Conservation (phyloP, 2,329 filamentous ascomycete species). For the Sporothrix brasiliensis region DNA sequence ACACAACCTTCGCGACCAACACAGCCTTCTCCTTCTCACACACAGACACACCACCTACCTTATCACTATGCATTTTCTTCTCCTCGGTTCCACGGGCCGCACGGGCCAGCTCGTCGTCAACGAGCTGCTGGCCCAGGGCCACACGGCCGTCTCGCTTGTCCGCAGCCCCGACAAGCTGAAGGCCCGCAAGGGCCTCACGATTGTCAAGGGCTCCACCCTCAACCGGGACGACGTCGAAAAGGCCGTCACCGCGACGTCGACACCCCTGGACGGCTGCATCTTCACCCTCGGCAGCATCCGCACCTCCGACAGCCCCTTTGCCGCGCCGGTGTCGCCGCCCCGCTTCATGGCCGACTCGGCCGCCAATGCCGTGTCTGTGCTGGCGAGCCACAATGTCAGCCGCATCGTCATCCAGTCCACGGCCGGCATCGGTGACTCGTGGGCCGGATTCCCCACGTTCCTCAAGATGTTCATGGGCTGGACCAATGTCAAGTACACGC, state of each 20-base stretch:
- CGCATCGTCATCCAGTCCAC: slow-evolving; percentile 48
- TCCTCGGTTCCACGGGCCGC: slow-evolving; percentile 9
- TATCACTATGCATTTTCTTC: neutral
- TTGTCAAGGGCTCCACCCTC: slow-evolving; percentile 45
- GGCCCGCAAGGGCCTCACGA: slow-evolving; percentile 40
- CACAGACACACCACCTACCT: neutral
- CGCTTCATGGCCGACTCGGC: slow-evolving; percentile 47
- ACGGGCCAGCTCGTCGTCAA: slow-evolving; percentile 2
- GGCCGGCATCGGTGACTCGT: slow-evolving; percentile 47
- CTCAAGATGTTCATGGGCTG: slow-evolving; percentile 45
- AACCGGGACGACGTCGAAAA: slow-evolving; percentile 43
- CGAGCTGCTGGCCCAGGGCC: neutral
- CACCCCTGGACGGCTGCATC: slow-evolving; percentile 42
- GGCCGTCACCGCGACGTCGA: slow-evolving; percentile 38
- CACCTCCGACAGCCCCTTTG: slow-evolving; percentile 48
- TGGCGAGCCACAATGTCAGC: slow-evolving; percentile 39
- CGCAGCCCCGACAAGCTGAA: slow-evolving; percentile 40
- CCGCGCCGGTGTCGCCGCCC: slow-evolving; percentile 46
- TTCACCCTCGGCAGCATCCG: slow-evolving; percentile 48
- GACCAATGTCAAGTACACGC: slow-evolving; percentile 47
- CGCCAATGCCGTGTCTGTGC: slow-evolving; percentile 43
- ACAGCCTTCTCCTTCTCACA: neutral
- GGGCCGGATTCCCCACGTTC: slow-evolving; percentile 43
- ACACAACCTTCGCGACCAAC: neutral
- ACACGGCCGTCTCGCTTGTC: slow-evolving; percentile 35